A percentile compares a stretch with the other conserved stretches of the same genome.
Conservation (phyloP, 441 rosid species). For the Adansonia grandidieri region DNA sequence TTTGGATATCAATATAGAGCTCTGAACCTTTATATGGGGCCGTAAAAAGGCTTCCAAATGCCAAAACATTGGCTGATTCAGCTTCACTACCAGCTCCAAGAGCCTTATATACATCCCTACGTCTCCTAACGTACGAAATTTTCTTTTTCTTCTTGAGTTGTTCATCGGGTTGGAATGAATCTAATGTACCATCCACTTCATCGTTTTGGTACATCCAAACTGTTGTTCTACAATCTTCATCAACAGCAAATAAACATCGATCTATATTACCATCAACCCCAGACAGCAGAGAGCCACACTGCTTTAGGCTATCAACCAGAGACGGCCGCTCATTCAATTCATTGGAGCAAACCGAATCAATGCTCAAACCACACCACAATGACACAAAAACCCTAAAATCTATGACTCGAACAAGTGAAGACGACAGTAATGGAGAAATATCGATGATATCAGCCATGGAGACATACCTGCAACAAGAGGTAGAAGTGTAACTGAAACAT, state of each 20-base stretch:
- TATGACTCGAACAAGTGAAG: slow-evolving; percentile 58
- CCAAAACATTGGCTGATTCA: slow-evolving; percentile 60
- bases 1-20: slow-evolving; percentile 58
- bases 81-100: slow-evolving; percentile 76
- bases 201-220: slow-evolving; percentile 79
- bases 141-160: slow-evolving; percentile 80
- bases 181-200: slow-evolving; percentile 58
- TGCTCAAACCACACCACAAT: slow-evolving; percentile 58
- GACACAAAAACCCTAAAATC: slow-evolving; percentile 85
- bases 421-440: slow-evolving; percentile 64
- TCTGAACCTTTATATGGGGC: slow-evolving; percentile 81
- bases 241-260: slow-evolving; percentile 63
- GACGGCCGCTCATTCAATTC: slow-evolving; percentile 39
- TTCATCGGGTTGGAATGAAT: slow-evolving; percentile 80
- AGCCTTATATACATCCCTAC: slow-evolving; percentile 58
- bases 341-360: slow-evolving; percentile 50
- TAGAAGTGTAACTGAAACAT: not conserved
- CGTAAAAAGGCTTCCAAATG: slow-evolving; percentile 88
- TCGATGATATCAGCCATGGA: slow-evolving; percentile 82
- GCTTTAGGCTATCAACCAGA: slow-evolving; percentile 51
- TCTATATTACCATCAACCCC: slow-evolving; percentile 65
- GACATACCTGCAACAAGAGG: slow-evolving; percentile 57
- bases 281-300: slow-evolving; percentile 70
- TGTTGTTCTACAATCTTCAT: slow-evolving; percentile 81
- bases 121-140: slow-evolving; percentile 61